Base-by-base conservation (phyloP, 768 basidiomycete genomes). In the Hortiboletus flavorubellus region DNA sequence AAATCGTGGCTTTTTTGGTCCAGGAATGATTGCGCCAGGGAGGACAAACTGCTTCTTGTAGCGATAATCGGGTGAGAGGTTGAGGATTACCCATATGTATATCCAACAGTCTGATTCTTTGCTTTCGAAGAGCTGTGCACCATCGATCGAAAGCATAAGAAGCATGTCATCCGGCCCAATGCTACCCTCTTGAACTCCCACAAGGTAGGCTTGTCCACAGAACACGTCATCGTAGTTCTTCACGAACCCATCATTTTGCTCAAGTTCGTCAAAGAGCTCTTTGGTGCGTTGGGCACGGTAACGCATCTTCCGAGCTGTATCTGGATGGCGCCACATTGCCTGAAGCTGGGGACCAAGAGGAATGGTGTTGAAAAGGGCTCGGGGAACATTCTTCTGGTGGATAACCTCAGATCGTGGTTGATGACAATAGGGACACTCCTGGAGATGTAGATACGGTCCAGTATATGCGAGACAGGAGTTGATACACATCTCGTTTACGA, bases 71-170 rank as follows among this genome's bases (percentile, higher is more conserved):
- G 53, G 77, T 0, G 54, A 16, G 1, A 58, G 49, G 11, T 58
- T 47, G 0, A 29, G 14, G 1, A 79, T 40, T 1, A 79, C 51
- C 73, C 73, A 76, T 1, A 78, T 74, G 12, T 64, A 68, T 0
- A 74, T 64, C 70, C 73, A 73, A 16, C 58, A 59, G 4, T 56
- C 18, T 0, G 48, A 54, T 7, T 54, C 33, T 15, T 58, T 59
- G 8, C 34, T 47, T 3, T 51, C 15, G 4, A 1, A 75, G 70
- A 80, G 69, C 53, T 80, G 76, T 0, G 73, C 70, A 2, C 77
- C 75, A 51, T 80, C 71, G 2, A 51, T 47, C 7, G 15, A 49
- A 6, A 49, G n/a, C 15, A 51, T 30, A 2, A 51, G 34, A 0
- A 51, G 42, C 1, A 8, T 29, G 8, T 51, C 5, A 3, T 34